Evolutionary conservation across 805 yeast genomes (phyloP), one percentile per base, ranked within the genome.

Genomic region (Ogataea thermomethanolica): DNA sequence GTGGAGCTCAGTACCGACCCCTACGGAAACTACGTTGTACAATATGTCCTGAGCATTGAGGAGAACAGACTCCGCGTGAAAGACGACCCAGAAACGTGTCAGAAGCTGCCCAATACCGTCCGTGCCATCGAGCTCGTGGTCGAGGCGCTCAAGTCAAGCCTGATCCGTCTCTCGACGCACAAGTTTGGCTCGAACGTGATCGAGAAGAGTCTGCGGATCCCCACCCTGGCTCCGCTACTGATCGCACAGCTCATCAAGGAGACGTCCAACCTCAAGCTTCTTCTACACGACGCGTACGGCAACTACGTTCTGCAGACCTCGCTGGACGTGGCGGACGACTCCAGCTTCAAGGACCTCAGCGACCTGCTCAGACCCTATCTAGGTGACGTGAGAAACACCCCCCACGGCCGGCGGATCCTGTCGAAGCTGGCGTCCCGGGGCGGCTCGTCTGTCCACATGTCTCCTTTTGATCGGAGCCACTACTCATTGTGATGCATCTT

Each of bases 1-100:
- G 73, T 81, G 33, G 72, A 71, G 26, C 71, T 93, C 38, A 81
- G 95, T 12, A 71, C 85, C 42, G 97, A 93, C 64, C 97, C 97
- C 10, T 93, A 85, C 66, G 99, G 99, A 25, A 93, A 93, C 62
- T 93, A 93, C 62, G 98, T 93, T 36, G 89, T 93, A 37, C 99
- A 93, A 64, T 91, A 93, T 56, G 95, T 93, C 15, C 68, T 85
- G 48, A 59, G 59, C 33, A 61, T 61, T 64, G 66, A 61, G 49
- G 66, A 61, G 45, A 55, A 56, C 35, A 54, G 66, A 39, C 45
- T 61, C 31, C 55, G 64, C 36, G 46, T 53, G 23, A 55, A 51
- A 38, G 57, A 53, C 43, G 59, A 54, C 42, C 50, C 54, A n/a
- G 39, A 27, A 8, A 43, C 61, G 2, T 30, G 46, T 7, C 25